These are phyloP conservation scores for Phialophora chinensis DNA, from an alignment of 2,329 filamentous ascomycete species.

Conservation along the genomic window DNA sequence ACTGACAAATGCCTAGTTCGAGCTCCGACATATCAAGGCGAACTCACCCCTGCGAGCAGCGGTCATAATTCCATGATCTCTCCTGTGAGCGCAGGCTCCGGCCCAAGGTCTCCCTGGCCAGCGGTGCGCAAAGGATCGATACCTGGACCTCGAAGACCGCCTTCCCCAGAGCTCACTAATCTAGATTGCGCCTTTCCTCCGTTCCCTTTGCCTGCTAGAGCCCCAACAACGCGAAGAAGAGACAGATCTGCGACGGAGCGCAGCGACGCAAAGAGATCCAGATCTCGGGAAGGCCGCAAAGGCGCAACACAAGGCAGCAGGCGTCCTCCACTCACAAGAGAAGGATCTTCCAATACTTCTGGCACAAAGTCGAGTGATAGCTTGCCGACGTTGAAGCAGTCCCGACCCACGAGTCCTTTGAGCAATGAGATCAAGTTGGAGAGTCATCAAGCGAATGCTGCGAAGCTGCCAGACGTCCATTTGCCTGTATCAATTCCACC, in stretches of 20 bases:
- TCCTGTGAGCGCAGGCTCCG: slow-evolving; percentile 63
- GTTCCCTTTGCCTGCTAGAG: slow-evolving; percentile 54
- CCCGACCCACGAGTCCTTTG: slow-evolving; percentile 25
- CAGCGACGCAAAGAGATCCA: slow-evolving; percentile 31
- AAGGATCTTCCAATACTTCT: slow-evolving; percentile 25
- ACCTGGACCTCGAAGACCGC: slow-evolving; percentile 48
- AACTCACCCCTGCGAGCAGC: slow-evolving; percentile 69
- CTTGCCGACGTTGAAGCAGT: slow-evolving; percentile 15
- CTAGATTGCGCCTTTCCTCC: slow-evolving; percentile 61
- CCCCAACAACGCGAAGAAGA: slow-evolving; percentile 28
- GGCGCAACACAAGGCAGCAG: slow-evolving; percentile 14
- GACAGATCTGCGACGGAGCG: slow-evolving; percentile 28
- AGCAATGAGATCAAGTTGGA: slow-evolving; percentile 19
- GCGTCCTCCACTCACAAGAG: slow-evolving; percentile 24
- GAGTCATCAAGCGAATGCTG: slow-evolving; percentile 10
- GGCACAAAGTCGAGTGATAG: slow-evolving; percentile 6
- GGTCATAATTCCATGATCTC: slow-evolving; percentile 67
- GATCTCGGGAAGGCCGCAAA: slow-evolving; percentile 32
- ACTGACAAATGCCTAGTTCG: slow-evolving; percentile 22
- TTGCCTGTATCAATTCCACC: not conserved
- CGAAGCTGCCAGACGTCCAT: not conserved
- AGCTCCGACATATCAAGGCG: slow-evolving; percentile 38
- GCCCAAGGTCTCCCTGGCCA: slow-evolving; percentile 51
- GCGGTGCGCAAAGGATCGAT: slow-evolving; percentile 48
- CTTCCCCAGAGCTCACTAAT: slow-evolving; percentile 55